Conservation (phyloP, 805 yeast species). For the Wickerhamomyces subpelliculosus region DNA sequence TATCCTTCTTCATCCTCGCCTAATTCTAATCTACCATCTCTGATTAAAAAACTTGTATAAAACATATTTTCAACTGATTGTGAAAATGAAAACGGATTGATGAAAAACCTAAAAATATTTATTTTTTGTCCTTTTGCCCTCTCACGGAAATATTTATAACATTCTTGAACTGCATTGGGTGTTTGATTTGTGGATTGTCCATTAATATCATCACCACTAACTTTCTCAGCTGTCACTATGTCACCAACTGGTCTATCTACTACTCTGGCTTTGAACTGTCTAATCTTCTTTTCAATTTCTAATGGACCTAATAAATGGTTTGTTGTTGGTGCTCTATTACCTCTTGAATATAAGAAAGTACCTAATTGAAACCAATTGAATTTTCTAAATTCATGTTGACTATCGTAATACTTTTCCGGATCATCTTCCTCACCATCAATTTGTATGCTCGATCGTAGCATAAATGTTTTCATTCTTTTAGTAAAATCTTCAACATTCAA, state of each 20-base stretch:
- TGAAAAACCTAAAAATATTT: slow-evolving; percentile 55
- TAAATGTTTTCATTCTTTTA: slow-evolving; percentile 28
- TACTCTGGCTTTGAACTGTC: slow-evolving; percentile 26
- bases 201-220: slow-evolving; percentile 44
- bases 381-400: slow-evolving; percentile 31
- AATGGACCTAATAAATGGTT: slow-evolving; percentile 72
- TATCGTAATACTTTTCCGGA: slow-evolving; percentile 17
- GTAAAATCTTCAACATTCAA: slow-evolving; percentile 43
- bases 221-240: slow-evolving; percentile 47
- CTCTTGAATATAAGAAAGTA: slow-evolving; percentile 37
- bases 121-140: slow-evolving; percentile 33
- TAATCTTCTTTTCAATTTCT: slow-evolving; percentile 45
- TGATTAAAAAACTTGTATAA: slow-evolving; percentile 70
- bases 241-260: slow-evolving; percentile 36
- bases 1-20: slow-evolving; percentile 43
- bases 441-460: slow-evolving; percentile 25
- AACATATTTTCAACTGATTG: slow-evolving; percentile 82
- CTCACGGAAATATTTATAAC: slow-evolving; percentile 35
- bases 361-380: slow-evolving; percentile 60
- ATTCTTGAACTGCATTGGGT: slow-evolving; percentile 51
- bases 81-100: slow-evolving; percentile 71
- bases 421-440: slow-evolving; percentile 19
- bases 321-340: slow-evolving; percentile 40
- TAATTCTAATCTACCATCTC: slow-evolving; percentile 59
- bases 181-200: slow-evolving; percentile 51